These are phyloP conservation scores for Fonsecaea monophora DNA, from an alignment of 2,329 filamentous ascomycete genomes.

Conservation along the genomic window DNA sequence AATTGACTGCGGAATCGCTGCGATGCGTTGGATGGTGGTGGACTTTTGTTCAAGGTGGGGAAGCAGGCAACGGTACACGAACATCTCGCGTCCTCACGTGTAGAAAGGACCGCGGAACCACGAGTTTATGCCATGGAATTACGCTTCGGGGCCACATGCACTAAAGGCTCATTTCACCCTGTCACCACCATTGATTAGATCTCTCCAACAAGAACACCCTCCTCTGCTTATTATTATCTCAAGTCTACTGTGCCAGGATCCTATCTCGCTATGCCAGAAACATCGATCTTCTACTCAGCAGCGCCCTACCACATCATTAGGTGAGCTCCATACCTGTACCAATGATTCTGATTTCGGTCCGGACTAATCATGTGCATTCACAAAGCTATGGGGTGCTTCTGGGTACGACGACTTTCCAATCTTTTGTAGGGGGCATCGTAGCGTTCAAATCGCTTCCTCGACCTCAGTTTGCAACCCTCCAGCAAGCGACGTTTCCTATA, in stretches of 20 bases:
- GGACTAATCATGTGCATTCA: background rate
- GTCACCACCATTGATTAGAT: background rate
- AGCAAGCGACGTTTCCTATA: slow-evolving; percentile 80
- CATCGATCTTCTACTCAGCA: slow-evolving; percentile 65
- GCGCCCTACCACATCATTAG: slow-evolving; percentile 79
- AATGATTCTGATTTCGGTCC: background rate
- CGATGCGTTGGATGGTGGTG: background rate
- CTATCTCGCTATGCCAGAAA: slow-evolving; percentile 45
- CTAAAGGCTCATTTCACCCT: too few relatives aligned
- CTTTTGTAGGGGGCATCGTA: slow-evolving; percentile 70
- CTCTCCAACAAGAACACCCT: background rate
- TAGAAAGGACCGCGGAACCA: too few relatives aligned
- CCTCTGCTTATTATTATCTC: background rate
- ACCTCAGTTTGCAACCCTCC: slow-evolving; percentile 80
- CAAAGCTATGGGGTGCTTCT: slow-evolving; percentile 83
- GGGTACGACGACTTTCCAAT: slow-evolving; percentile 86
- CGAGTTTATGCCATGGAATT: background rate
- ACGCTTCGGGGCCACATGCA: background rate
- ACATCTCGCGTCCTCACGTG: slow-evolving; percentile 25
- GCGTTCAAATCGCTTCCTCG: slow-evolving; percentile 79
- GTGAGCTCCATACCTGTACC: slow-evolving; percentile 52
- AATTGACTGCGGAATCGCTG: background rate
- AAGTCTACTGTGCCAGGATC: background rate
- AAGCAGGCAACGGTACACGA: slow-evolving; percentile 15
- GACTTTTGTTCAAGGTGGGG: background rate